Evolutionary conservation across 495 filamentous ascomycete genomes (phyloP), one percentile per base, ranked within the genome.

Genomic region (Thermothielavioides terrestris): DNA sequence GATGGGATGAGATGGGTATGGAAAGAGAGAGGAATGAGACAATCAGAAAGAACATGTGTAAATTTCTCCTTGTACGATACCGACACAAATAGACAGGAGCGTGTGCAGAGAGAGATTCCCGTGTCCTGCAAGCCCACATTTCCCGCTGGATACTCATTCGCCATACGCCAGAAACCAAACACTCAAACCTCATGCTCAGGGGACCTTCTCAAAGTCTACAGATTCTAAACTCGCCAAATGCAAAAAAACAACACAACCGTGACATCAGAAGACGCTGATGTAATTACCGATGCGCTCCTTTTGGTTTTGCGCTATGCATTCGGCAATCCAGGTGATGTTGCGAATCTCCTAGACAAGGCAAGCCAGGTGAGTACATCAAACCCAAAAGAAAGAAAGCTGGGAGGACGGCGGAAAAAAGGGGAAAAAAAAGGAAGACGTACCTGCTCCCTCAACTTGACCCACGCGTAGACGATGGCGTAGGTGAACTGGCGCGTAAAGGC

Each of bases 271-370:
- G 51, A 97, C 90, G 69, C 89, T 95, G 63, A 98, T 97, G 68
- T 95, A 99, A 67, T 96, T 99, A 56, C 84, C 82, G 63, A 99
- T 97, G 65, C 92, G 80, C 68, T 99, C 92, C 73, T 97, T 99
- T 76, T 99, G 92, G 74, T 95, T 94, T 70, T 99, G 92, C 40
- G 92, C 92, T 80, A 99, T 99, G 71, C 92, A 99, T 68, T 99
- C 92, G 8, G 94, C 83, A 62, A 99, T 99, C 92, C 92, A 99
- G 39, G 91, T 97, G 61, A 99, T 92, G 62, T 99, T 99, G 32
- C 92, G 86, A 65, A 97, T 94, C 85, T 99, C 92, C 92, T 95
- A 51, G 14, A 4, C 20, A 8, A 22, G 40, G 3, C 23, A 42
- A 17, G 22, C 17, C n/a, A 10, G 28, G 32, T 56, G 37, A 42